Evolutionary conservation across 441 rosid species (phyloP), one percentile per base, ranked within the genome.

Genomic region (California macrophylla): DNA sequence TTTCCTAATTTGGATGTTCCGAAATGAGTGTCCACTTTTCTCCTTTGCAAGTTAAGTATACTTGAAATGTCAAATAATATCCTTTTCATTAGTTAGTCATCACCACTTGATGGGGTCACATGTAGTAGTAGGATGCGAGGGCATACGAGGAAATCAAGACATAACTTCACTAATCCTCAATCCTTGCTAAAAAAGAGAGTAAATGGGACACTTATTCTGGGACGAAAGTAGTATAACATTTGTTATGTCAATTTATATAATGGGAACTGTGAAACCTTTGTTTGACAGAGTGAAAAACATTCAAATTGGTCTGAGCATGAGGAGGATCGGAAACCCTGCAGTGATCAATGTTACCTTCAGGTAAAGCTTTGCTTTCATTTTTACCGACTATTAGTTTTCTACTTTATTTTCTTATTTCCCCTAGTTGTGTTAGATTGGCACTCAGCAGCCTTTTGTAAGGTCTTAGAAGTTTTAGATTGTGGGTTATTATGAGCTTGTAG

Each of bases 321-420:
- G 81, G 90, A 86, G 76, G 90, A 83, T 66, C 71, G 79, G 75
- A 76, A 81, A 66, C 89, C 88, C 74, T 93, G 98, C 74, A 78
- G 89, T 63, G 85, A 88, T 50, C 85, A 80, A 16, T 93, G 98
- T 82, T 85, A 82, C 80, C 90, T 91, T 72, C 77, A 66, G 88
- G 98, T 89, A 62, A 75, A 45, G 66, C 67, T 74, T 76, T 72
- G 71, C 21, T 54, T 63, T 52, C 50, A 34, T 65, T 40, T 69
- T 67, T 34, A 8, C n/a, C n/a, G n/a, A n/a, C n/a, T n/a, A n/a
- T n/a, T n/a, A 23, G 25, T 0, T 34, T 50, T 36, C 5, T 1
- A 5, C 7, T 8, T 36, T 9, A 1, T 36, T 36, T 36, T 9
- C 6, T 36, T 8, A 36, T 36, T 6, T 36, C 40, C 40, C 40